A percentile compares a stretch with the other conserved stretches of the same genome.
Conservation (phyloP, 306 rosid species). For the Carpinus viminea region DNA sequence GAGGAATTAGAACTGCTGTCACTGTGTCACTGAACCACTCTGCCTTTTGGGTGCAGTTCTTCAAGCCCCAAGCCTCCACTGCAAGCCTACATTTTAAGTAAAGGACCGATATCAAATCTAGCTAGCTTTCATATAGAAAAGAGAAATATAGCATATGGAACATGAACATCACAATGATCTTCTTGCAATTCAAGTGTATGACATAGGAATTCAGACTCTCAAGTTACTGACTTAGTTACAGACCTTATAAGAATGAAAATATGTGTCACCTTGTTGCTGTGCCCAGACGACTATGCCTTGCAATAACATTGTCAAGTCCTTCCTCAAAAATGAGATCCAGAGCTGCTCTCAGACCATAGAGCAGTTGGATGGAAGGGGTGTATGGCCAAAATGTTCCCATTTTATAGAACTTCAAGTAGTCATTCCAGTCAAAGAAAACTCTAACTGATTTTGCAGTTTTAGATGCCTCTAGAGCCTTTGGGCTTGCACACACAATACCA, state of each 20-base stretch:
- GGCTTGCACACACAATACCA: constrained; percentile 89
- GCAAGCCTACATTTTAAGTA: constrained; percentile 68
- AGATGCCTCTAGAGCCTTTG: constrained; percentile 89
- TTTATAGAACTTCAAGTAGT: constrained; percentile 91
- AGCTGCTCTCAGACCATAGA: constrained; percentile 84
- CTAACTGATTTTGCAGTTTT: constrained; percentile 77
- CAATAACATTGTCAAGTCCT: constrained; percentile 89
- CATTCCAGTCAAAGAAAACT: constrained; percentile 96
- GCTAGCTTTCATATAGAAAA: not conserved
- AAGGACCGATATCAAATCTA: constrained; percentile 14
- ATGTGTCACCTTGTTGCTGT: constrained; percentile 73
- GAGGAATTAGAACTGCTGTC: constrained; percentile 90
- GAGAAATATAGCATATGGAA: not conserved
- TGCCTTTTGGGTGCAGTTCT: constrained; percentile 93
- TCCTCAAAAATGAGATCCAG: constrained; percentile 91
- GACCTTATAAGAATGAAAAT: constrained; percentile 1
- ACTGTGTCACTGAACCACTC: constrained; percentile 97
- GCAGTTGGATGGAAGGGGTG: constrained; percentile 91
- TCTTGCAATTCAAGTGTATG: not conserved
- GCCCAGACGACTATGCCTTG: constrained; percentile 87
- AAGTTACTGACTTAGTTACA: constrained; percentile 6
- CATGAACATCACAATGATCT: not conserved
- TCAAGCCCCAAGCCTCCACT: constrained; percentile 99
- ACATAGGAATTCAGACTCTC: not conserved
- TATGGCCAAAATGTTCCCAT: constrained; percentile 96